Base-by-base conservation (phyloP, 805 yeast genomes). In the Pichia phayaonensis region DNA sequence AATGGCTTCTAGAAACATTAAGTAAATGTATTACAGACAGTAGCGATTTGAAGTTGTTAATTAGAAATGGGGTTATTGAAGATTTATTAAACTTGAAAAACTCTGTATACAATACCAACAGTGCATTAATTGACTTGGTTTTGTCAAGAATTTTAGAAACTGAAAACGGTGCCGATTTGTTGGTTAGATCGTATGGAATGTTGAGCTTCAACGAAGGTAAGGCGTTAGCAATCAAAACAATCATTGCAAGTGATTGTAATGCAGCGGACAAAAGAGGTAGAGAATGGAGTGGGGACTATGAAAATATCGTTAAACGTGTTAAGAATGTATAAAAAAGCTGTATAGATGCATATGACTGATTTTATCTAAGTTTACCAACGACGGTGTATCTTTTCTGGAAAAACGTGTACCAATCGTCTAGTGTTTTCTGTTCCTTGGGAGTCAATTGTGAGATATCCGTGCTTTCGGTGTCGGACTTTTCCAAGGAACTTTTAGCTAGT, bases 361-460 rank as follows among this genome's bases (percentile, higher is more conserved):
- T 6, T n/a, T 29, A 29, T 13, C n/a, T 29, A 34, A 34, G 38
- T 71, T 1, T 57, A 8, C 80, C 80, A 26, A 75, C 74, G 36
- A 75, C 59, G 56, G 72, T 73, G 57, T 73, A 79, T 65, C 72
- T 73, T 52, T 79, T 76, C 53, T 76, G 73, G 61, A 86, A 88
- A 55, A 74, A 74, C 16, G 78, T 71, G 58, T 62, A 78, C 96
- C 96, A 88, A 57, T 86, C 90, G 48, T 84, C 81, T 50, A 87
- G 74, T 1, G 78, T 81, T 59, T 70, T 69, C 49, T 69, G 63
- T 66, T 88, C 88, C 54, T 76, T 78, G 12, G 77, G 86, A 22
- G 76, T 73, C 56, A 88, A 73, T 22, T 67, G 75, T 1, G 72
- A 71, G 27, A 71, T 73, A 53, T 74, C 76, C 77, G 81, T 79